Evolutionary conservation across 768 basidiomycete species (phyloP).

Genomic region (Leccinum pellstonianum): DNA sequence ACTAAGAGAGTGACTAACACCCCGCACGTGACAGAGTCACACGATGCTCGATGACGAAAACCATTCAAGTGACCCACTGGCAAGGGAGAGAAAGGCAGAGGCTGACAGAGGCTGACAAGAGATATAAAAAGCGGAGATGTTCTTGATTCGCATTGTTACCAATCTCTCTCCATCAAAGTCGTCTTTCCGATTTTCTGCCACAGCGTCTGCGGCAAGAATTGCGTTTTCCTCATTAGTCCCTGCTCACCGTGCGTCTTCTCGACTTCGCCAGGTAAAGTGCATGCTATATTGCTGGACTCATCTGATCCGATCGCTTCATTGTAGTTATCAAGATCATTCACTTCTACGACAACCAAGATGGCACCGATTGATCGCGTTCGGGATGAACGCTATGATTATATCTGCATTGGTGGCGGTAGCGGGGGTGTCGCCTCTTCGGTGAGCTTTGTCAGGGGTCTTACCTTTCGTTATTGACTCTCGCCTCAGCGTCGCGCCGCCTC

Average conservation of each 20-base stretch:
- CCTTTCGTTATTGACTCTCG: not conserved
- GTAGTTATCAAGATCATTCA: constrained; percentile 50
- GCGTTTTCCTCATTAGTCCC: constrained; percentile 3
- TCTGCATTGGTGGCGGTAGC: constrained; percentile 91
- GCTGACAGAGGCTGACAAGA: constrained; percentile 17
- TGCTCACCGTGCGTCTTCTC: constrained; percentile 9
- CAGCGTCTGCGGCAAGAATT: constrained; percentile 16
- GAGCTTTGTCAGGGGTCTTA: constrained; percentile 28
- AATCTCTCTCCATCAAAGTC: constrained; percentile 10
- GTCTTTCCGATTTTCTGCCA: constrained; percentile 7
- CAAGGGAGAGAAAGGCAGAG: not conserved
- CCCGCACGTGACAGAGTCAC: constrained; percentile 20
- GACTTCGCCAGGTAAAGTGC: constrained; percentile 30
- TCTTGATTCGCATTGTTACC: not conserved
- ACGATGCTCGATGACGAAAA: constrained; percentile 1
- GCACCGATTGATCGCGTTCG: constrained; percentile 68
- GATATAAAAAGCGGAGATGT: constrained; percentile 24
- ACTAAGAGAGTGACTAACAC: not conserved
- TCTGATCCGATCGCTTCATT: not conserved
- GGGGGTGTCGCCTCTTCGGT: constrained; percentile 90
- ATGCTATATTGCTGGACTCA: not conserved
- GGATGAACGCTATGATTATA: constrained; percentile 72
- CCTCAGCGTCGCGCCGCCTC: constrained; percentile 83
- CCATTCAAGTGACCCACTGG: not conserved
- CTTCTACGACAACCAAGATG: constrained; percentile 50